phyloP scores from a whole-genome alignment of 202 grass and related monocot genomes.

The Setaria viridis region DNA sequence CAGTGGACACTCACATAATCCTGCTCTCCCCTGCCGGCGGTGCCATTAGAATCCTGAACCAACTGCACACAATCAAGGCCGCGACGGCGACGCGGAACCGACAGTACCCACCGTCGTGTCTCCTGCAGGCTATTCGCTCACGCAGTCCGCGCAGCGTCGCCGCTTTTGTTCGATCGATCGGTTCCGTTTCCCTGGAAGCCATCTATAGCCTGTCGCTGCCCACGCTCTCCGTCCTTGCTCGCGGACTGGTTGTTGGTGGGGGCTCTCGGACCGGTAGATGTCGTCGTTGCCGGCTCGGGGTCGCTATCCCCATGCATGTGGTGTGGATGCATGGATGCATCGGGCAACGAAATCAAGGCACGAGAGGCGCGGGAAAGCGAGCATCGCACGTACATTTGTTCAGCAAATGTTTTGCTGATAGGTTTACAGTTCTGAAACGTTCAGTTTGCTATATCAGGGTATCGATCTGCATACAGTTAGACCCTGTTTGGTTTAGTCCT shows the following conservation, averaged over 20 bases:
- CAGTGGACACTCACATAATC: too few relatives aligned
- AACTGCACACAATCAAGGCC: constrained; percentile 7
- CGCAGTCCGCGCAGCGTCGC: neutral
- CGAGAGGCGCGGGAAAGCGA: neutral
- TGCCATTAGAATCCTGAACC: neutral
- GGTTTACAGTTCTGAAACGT: too few relatives aligned
- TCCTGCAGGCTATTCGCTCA: neutral
- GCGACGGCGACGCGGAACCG: constrained; percentile 16
- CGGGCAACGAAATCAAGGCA: constrained; percentile 4
- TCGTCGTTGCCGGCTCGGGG: neutral
- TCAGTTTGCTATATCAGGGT: too few relatives aligned
- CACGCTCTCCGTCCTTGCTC: neutral
- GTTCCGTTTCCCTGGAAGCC: neutral
- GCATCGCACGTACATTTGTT: too few relatives aligned
- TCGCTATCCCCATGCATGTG: neutral
- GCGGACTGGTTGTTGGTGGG: neutral
- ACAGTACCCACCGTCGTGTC: neutral
- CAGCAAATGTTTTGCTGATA: neutral
- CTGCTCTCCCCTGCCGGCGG: too few relatives aligned
- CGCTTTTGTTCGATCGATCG: neutral
- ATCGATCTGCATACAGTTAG: too few relatives aligned
- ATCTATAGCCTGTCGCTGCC: neutral
- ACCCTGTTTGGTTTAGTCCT: too few relatives aligned
- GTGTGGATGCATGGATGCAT: neutral
- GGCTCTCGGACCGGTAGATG: neutral